Evolutionary conservation across 176 grass and related monocot genomes (phyloP), one percentile per base, ranked within the genome.

Genomic region (Hyparrhenia diplandra): DNA sequence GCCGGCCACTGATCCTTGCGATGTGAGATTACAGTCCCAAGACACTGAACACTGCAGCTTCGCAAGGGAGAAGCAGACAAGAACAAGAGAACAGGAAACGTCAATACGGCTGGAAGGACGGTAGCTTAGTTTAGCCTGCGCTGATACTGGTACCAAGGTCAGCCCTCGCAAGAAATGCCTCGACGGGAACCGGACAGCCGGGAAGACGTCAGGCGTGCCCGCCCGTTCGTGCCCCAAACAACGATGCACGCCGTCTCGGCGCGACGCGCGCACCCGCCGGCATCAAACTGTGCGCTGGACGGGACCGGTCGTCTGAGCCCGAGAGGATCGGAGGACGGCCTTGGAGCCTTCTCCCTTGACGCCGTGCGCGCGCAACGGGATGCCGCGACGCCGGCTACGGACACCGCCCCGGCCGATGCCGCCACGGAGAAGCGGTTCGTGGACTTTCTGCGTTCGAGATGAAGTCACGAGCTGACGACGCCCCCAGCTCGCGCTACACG

Each of bases 81-180:
- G 58, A 41, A 31, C 13, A 69, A 84, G 51, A 40, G 31, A 88
- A 49, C 87, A 75, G 8, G 8, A n/a, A 4, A 12, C 30, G 9
- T 69, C 69, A 68, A 60, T 59, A 58, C 64, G 67, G 65, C 67
- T 67, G 17, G 5, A 75, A 87, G 5, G 29, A 17, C 79, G 20
- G 36, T 49, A 23, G 7, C 62, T 29, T 85, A 73, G 42, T 43
- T 34, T 43, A 58, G 13, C 77, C 70, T 10, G 14, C 28, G 62
- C 7, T 21, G 32, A 25, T 76, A 2, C 61, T 23, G 80, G 23
- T 84, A 51, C 87, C 81, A 75, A 88, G 81, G 87, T 84, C 69
- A 88, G 81, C 82, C 81, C 62, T 13, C 4, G 76, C 81, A 88
- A 1, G 81, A 75, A 88, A 84, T 84, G 81, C 81, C 87, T 88